These are phyloP conservation scores for Picochlorum sp. DNA, from an alignment of 139 green algal species.

Conservation along the genomic window DNA sequence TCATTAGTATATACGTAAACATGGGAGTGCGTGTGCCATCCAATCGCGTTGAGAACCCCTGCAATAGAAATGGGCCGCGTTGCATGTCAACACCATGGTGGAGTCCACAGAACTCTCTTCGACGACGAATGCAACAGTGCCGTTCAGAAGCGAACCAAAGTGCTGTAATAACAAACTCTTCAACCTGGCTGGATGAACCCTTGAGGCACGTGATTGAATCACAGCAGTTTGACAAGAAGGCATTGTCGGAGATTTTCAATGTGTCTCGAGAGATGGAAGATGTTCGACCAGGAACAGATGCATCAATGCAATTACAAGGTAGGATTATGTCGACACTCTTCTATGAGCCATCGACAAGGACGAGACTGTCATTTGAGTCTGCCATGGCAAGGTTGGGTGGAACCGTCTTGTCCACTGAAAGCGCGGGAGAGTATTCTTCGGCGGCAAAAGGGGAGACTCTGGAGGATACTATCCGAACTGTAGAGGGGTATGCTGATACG, in stretches of 20 bases:
- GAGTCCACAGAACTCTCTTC: too few relatives aligned
- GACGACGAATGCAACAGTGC: neutral
- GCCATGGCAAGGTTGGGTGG: slow-evolving; percentile 91
- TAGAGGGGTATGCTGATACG: slow-evolving; percentile 91
- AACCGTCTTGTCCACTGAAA: slow-evolving; percentile 91
- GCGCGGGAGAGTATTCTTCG: slow-evolving; percentile 91
- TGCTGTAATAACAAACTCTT: neutral
- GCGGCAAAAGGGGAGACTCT: slow-evolving; percentile 97
- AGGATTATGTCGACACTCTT: slow-evolving; percentile 97
- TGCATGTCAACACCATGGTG: too few relatives aligned
- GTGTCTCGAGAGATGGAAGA: slow-evolving; percentile 61
- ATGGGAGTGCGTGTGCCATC: neutral
- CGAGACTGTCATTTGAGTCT: slow-evolving; percentile 92
- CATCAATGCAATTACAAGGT: slow-evolving; percentile 52
- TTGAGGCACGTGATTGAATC: slow-evolving; percentile 77
- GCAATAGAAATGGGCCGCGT: too few relatives aligned
- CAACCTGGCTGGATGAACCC: slow-evolving; percentile 17
- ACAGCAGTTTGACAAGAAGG: slow-evolving; percentile 79
- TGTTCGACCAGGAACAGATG: slow-evolving; percentile 47
- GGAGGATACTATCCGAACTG: slow-evolving; percentile 94
- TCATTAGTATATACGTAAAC: too few relatives aligned
- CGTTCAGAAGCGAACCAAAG: neutral
- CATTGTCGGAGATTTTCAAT: slow-evolving; percentile 80
- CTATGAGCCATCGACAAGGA: slow-evolving; percentile 99
- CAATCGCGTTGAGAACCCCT: too few relatives aligned